These are phyloP conservation scores for Suhomyces bolitotheri DNA, from an alignment of 1,139 yeast genomes.

Conservation along the genomic window DNA sequence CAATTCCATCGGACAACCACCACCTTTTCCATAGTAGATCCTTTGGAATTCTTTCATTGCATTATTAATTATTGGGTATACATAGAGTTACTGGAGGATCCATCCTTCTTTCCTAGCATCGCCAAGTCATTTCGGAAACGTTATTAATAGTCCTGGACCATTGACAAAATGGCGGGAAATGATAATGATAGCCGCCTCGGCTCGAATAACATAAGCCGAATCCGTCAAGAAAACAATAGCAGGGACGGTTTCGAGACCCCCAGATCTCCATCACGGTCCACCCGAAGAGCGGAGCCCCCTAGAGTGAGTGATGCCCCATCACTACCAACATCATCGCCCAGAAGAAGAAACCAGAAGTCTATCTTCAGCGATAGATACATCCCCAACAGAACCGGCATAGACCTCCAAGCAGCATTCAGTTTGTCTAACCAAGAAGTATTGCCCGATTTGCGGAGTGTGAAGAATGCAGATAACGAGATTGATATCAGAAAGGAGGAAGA, in stretches of 20 bases:
- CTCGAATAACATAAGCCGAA: not conserved
- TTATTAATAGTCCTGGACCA: too few relatives aligned
- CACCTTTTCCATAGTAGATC: too few relatives aligned
- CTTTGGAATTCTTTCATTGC: too few relatives aligned
- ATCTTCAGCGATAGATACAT: conserved; percentile 81
- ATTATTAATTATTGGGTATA: too few relatives aligned
- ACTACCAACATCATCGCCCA: conserved; percentile 37
- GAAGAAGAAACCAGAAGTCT: conserved; percentile 44
- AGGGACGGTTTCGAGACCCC: conserved; percentile 36
- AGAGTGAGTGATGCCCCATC: conserved; percentile 24
- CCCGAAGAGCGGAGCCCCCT: conserved; percentile 38
- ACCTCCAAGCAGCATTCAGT: conserved; percentile 84
- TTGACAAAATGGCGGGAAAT: conserved; percentile 10
- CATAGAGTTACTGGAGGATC: too few relatives aligned
- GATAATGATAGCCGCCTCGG: conserved; percentile 3
- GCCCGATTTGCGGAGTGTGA: conserved; percentile 36
- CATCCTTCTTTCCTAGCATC: too few relatives aligned
- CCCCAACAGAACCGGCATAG: conserved; percentile 83
- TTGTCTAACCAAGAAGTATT: conserved; percentile 50
- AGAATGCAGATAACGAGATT: conserved; percentile 55
- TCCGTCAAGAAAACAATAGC: not conserved
- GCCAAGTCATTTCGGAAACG: too few relatives aligned
- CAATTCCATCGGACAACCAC: too few relatives aligned
- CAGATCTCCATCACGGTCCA: conserved; percentile 43
- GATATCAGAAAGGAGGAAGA: conserved; percentile 73